Evolutionary conservation across 441 rosid species (phyloP).

Genomic region (Dalechampia spathulata): DNA sequence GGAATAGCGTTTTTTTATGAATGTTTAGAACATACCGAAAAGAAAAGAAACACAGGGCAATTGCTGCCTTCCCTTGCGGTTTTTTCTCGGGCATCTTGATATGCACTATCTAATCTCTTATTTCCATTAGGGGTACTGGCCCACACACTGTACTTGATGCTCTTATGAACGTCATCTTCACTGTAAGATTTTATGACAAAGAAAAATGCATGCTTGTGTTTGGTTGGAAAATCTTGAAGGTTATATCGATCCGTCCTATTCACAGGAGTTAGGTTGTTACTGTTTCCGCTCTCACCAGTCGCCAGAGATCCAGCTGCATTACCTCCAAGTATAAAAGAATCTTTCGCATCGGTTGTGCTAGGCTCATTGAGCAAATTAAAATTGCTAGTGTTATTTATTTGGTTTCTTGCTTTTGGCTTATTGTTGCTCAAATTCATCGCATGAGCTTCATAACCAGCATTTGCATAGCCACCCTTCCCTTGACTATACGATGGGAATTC

Average conservation of each 20-base stretch:
- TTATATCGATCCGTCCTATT: slow-evolving; percentile 57
- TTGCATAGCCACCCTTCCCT: slow-evolving; percentile 27
- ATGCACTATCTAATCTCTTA: slow-evolving; percentile 57
- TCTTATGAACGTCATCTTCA: slow-evolving; percentile 82
- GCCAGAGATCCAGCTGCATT: slow-evolving; percentile 25
- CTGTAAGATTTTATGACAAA: slow-evolving; percentile 74
- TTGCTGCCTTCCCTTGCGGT: slow-evolving; percentile 17
- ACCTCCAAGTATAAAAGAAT: slow-evolving; percentile 31
- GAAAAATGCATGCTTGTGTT: slow-evolving; percentile 54
- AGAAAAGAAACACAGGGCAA: slow-evolving; percentile 57
- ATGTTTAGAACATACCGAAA: too few relatives aligned
- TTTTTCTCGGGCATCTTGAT: slow-evolving; percentile 46
- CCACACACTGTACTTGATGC: slow-evolving; percentile 72
- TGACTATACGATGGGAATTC: slow-evolving; percentile 24
- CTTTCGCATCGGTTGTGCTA: slow-evolving; percentile 36
- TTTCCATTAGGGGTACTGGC: slow-evolving; percentile 84
- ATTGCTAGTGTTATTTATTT: slow-evolving; percentile 24
- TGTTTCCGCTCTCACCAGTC: slow-evolving; percentile 34
- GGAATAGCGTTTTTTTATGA: too few relatives aligned
- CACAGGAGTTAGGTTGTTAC: slow-evolving; percentile 40
- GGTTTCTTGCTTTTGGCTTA: slow-evolving; percentile 30
- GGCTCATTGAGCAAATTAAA: slow-evolving; percentile 31
- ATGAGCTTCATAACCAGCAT: slow-evolving; percentile 19
- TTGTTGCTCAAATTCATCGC: slow-evolving; percentile 21
- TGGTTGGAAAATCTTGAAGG: slow-evolving; percentile 43